Evolutionary conservation across 805 yeast genomes (phyloP), one percentile per base, ranked within the genome.

Genomic region (Candida qinlingensis): DNA sequence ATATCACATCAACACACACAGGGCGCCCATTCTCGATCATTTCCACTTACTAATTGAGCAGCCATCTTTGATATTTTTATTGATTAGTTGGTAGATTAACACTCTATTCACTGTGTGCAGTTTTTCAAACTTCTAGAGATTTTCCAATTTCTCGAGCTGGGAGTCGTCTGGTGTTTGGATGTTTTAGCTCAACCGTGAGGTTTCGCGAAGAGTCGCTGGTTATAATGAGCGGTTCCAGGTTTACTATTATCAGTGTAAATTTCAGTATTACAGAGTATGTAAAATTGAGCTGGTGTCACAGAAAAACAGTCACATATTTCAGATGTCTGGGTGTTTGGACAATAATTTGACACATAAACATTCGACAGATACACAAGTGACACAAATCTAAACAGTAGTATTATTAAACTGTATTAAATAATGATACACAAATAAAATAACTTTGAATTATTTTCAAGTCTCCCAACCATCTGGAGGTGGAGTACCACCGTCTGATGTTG

Each of bases 1-100:
- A 19, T 19, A 19, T 19, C 19, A 19, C 19, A 19, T 19, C 19
- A 19, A 19, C 19, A 19, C 19, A 19, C 19, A 19, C 19, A 19
- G 4, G 19, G 10, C 10, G 10, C 33, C 29, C 36, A 7, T 42
- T 28, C 25, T 19, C 26, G 26, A 12, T 7, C 37, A 11, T 39
- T 27, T 27, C 39, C 52, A 62, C 66, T 54, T 53, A 62, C 66
- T 56, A 61, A 58, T 62, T 61, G 66, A 54, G 66, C 62, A 58
- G 62, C 60, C 66, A 62, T 62, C 57, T 57, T 48, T 39, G 51
- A 47, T 45, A 44, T 39, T 39, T 36, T 50, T 49, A 37, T 30
- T 49, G 42, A 39, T 42, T 45, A 37, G 46, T 47, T 47, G 40
- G 39, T 37, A 38, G 38, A 9, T 19, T 11, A 39, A 39, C n/a